Evolutionary conservation across 2,329 filamentous ascomycete genomes (phyloP), one percentile per base, ranked within the genome.

Genomic region (Alternaria metachromatica): DNA sequence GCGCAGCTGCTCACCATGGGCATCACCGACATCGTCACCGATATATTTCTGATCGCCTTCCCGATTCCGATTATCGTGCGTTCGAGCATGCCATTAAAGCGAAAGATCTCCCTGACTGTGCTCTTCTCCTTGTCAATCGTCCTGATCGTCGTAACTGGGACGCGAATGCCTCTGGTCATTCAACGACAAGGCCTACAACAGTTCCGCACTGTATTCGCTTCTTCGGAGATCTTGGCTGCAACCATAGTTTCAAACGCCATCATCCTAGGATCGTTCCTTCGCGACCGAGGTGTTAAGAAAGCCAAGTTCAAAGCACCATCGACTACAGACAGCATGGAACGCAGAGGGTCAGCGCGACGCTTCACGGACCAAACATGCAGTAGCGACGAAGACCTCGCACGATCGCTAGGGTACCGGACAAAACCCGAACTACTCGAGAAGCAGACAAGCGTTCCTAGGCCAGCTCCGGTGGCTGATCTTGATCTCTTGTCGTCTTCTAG

Each of bases 221-320:
- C 94, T 0, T 86, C 96, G 18, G 96, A 99, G 76, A 91, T 98
- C 8, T 85, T 98, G 1, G 94, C 95, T 55, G 94, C 96, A 6
- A 92, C 94, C 0, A 89, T 89, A 0, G 91, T 96, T 0, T 92
- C 95, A 12, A 99, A 98, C 77, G 90, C 91, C 4, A 86, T 99
- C 20, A 92, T 97, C 1, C 87, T 99, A 3, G 95, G 95, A 12
- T 97, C 94, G 0, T 98, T 98, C 75, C 89, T 98, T 26, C 88
- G 95, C 13, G 95, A 98, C 77, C 88, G 93, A 57, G 96, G 96
- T 25, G 84, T 94, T 44, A 98, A 98, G 84, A 97, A 96, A 81
- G 58, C 72, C 26, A 96, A 93, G 76, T 97, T 92, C 82, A 90
- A 90, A 71, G 77, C 83, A 62, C 74, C 82, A 13, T 88, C 85